Percentiles rank a stretch among this genome's conserved stretches.
These are phyloP conservation scores for Ascochyta rabiei DNA, from an alignment of 2,329 filamentous ascomycete genomes.

Conservation along the genomic window DNA sequence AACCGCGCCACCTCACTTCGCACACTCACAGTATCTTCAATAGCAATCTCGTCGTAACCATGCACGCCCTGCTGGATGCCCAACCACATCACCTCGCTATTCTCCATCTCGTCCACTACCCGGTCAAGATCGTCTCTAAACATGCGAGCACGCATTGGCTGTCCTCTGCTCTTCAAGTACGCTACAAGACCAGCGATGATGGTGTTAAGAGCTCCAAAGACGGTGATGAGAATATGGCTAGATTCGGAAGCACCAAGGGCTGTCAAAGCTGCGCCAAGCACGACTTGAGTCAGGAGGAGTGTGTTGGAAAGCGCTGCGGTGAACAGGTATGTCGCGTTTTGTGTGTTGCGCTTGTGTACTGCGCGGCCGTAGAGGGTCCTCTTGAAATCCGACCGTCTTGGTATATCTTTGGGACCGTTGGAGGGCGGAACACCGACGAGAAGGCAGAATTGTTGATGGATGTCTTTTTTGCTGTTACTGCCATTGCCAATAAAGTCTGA, in stretches of 20 bases:
- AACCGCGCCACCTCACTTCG: constrained; percentile 28
- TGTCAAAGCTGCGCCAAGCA: constrained; percentile 50
- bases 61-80: constrained; percentile 52
- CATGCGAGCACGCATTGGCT: constrained; percentile 50
- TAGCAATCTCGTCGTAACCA: constrained; percentile 55
- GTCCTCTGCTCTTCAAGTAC: constrained; percentile 49
- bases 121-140: constrained; percentile 50
- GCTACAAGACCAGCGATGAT: constrained; percentile 51
- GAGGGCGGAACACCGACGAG: constrained; percentile 46
- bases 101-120: constrained; percentile 51
- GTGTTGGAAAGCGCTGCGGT: constrained; percentile 48
- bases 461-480: constrained; percentile 11
- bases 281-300: constrained; percentile 48
- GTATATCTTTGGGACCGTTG: constrained; percentile 30
- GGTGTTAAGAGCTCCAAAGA: constrained; percentile 51
- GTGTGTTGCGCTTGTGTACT: constrained; percentile 34
- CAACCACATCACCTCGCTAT: constrained; percentile 51
- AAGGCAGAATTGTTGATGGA: constrained; percentile 47
- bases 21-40: constrained; percentile 50
- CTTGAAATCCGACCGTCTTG: constrained; percentile 25
- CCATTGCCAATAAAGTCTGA: constrained; percentile 17
- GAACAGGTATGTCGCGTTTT: constrained; percentile 45
- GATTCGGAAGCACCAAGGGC: constrained; percentile 46
- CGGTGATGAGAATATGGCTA: constrained; percentile 46
- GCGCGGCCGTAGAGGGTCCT: constrained; percentile 48